phyloP scores from a whole-genome alignment of 2,329 filamentous ascomycete genomes.

The Colletotrichum salicis region DNA sequence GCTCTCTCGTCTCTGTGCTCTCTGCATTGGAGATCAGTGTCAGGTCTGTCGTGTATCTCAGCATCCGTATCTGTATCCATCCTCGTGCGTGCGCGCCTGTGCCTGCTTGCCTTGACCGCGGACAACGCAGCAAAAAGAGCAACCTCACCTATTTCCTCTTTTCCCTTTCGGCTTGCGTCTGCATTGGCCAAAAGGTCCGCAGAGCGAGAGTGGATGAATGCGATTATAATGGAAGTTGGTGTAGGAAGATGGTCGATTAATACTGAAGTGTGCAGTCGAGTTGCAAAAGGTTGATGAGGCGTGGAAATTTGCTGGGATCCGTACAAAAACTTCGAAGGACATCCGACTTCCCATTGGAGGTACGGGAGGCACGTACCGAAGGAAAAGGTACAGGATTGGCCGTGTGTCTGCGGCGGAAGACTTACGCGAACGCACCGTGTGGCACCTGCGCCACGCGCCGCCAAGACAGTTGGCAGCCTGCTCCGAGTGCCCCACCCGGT shows the following conservation, averaged over 20 bases:
- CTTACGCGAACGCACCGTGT: conserved; percentile 32
- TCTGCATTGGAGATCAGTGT: background rate
- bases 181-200: background rate
- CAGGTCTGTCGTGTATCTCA: background rate
- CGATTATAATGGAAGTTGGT: background rate
- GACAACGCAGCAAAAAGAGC: background rate
- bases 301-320: conserved; percentile 5
- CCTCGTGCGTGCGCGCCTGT: background rate
- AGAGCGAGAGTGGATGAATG: background rate
- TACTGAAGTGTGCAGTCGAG: background rate
- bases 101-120: conserved; percentile 1
- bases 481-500: conserved; percentile 8
- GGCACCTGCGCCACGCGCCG: conserved; percentile 31
- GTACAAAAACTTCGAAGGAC: background rate
- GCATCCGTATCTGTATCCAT: background rate
- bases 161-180: conserved; percentile 2
- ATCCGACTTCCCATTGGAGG: background rate
- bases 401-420: conserved; percentile 17
- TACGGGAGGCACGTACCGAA: background rate
- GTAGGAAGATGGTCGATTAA: background rate
- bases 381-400: background rate
- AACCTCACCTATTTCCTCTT: background rate
- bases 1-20: background rate
- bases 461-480: conserved; percentile 31
- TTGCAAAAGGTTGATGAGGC: background rate